Base-by-base conservation (phyloP, 208 protist species). In the Leishmania lainsoni region DNA sequence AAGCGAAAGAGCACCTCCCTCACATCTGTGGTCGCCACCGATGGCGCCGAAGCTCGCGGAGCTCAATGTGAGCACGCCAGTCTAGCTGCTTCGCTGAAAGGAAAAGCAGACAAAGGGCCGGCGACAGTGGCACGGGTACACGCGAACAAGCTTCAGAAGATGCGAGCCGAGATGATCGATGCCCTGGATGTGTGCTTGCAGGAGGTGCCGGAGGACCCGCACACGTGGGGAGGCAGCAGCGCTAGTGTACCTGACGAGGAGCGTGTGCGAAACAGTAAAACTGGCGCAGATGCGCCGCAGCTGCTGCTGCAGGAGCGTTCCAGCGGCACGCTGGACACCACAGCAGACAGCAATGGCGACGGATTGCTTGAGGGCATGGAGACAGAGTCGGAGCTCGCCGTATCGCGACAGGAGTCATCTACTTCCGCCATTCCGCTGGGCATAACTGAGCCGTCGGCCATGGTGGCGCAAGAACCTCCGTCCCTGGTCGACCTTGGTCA, bases 101-200 rank as follows among this genome's bases (percentile, higher is more conserved):
- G 42, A 26, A 76, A 61, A 26, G 17, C 48, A 14, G 72, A 76
- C 2, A 76, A 61, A 42, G 72, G 17, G 51, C 32, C 12, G n/a
- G 26, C 72, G 49, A 6, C 63, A 10, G 32, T 42, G 26, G 2
- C 82, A 12, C 65, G 49, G 3, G 80, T 75, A 29, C 39, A 77
- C 10, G 65, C 90, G 49, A 65, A 63, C 29, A 10, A 58, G 42
- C 75, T 95, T 56, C 83, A 89, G 65, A 79, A 82, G 58, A 87
- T 95, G 35, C 86, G 92, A 0, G 88, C 85, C 16, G 94, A 95
- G 63, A 87, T 96, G 83, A 87, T 97, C 6, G 91, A 93, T 39
- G 87, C 91, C 17, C 83, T 97, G 12, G 94, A 97, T 61, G 83
- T 97, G 73, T 97, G 94, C 76, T 61, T 96, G 39, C 87, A 94